These are phyloP conservation scores for Russula lepida DNA, from an alignment of 768 basidiomycete genomes.

Conservation along the genomic window DNA sequence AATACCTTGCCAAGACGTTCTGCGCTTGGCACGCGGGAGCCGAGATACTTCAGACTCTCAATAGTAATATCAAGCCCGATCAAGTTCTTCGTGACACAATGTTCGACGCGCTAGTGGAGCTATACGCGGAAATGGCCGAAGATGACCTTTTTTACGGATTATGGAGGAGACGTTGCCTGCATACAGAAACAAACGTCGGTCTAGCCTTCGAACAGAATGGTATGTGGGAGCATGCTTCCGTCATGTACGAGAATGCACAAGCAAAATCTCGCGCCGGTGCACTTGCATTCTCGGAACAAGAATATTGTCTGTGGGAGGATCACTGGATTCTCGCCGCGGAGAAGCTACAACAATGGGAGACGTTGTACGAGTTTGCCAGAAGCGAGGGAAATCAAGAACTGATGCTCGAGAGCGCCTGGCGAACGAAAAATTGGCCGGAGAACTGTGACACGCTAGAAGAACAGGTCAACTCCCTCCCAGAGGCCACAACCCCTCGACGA, in stretches of 20 bases:
- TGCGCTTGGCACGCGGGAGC: constrained; percentile 90
- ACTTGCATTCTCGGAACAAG: constrained; percentile 87
- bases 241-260: constrained; percentile 85
- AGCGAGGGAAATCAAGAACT: constrained; percentile 88
- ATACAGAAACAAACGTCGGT: constrained; percentile 80
- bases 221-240: constrained; percentile 90
- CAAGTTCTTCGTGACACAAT: constrained; percentile 70
- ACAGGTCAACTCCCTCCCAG: constrained; percentile 70
- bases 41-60: constrained; percentile 77
- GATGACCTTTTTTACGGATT: constrained; percentile 97
- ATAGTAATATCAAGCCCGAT: constrained; percentile 74
- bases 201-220: constrained; percentile 92
- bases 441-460: constrained; percentile 71
- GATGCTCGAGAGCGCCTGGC: constrained; percentile 91
- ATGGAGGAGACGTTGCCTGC: constrained; percentile 86
- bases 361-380: constrained; percentile 82
- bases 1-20: constrained; percentile 93
- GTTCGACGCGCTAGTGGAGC: constrained; percentile 84
- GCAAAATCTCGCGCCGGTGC: constrained; percentile 70
- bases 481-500: constrained; percentile 88
- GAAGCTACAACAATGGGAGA: constrained; percentile 98
- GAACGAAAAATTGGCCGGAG: constrained; percentile 86
- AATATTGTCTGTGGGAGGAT: constrained; percentile 98
- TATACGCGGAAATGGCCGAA: constrained; percentile 92
- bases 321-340: constrained; percentile 96